Evolutionary conservation across 345 rosid genomes (phyloP), one percentile per base, ranked within the genome.

Genomic region (Eucalyptus paniculata): DNA sequence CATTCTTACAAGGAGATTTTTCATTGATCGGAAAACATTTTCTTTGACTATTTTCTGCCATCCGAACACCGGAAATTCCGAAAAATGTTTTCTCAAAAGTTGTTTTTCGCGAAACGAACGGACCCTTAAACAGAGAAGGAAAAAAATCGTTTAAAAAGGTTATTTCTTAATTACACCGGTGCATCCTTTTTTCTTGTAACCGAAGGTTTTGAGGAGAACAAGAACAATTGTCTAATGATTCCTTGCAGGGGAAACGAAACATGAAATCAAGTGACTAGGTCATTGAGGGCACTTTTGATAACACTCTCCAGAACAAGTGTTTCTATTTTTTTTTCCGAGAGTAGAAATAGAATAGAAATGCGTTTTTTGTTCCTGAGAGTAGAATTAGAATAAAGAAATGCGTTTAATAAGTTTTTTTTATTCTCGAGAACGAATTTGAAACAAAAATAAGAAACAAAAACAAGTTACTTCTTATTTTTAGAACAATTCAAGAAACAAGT

Each of bases 401-500:
- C 4, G 1, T 51, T 51, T 51, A 8, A 51, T 51, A 18, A 51
- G 4, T 18, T 51, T 50, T 44, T 40, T 51, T 51, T 51, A 18
- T 51, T 51, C 0, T 0, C 1, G 4, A 1, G 56, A 51, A 51
- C 4, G 1, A 0, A 51, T 51, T 19, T 18, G 4, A 19, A 51
- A 7, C 4, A 51, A 3, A 18, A 18, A 51, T 51, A 51, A 51
- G 0, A 51, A 51, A 51, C 1, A 17, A 17, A 51, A 51, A 51
- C 3, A 51, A 51, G 0, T 17, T 51, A 18, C 23, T 51, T 51
- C 9, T 51, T 51, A 51, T 51, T 51, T 0, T 3, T 1, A 0
- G 1, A 53, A 53, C 1, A 53, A 53, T 18, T 53, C 9, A 53
- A 53, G 4, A 53, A 53, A 53, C 9, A 7, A 3, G 23, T 51